Percentiles rank a stretch among this genome's conserved stretches.
Evolutionary conservation across 257 asterid species (phyloP).

Genomic region (Solanum rostratum): DNA sequence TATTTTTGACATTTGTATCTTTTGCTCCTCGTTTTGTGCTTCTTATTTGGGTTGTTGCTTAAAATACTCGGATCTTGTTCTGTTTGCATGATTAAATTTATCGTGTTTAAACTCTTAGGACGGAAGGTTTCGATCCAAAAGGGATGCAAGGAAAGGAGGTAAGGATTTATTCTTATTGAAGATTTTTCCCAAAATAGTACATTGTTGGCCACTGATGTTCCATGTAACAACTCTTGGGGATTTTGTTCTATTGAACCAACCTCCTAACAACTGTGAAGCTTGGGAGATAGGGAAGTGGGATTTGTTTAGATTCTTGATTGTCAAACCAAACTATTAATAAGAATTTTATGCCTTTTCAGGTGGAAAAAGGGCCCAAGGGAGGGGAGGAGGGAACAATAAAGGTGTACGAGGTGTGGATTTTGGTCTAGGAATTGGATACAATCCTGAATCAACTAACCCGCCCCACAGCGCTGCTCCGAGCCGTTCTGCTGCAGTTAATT

Average conservation of each 20-base stretch:
- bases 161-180: slow-evolving; percentile 13
- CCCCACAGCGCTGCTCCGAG: slow-evolving; percentile 32
- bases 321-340: background rate
- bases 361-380: slow-evolving; percentile 84
- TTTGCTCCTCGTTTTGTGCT: background rate
- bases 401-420: slow-evolving; percentile 96
- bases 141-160: slow-evolving; percentile 99
- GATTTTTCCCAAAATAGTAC: background rate
- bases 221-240: background rate
- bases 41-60: background rate
- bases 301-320: background rate
- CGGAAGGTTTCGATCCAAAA: slow-evolving; percentile 94
- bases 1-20: background rate
- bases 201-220: background rate
- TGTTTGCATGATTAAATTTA: slow-evolving; percentile 3
- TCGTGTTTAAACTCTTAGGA: slow-evolving; percentile 54
- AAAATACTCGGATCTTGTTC: background rate
- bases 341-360: slow-evolving; percentile 34
- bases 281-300: background rate
- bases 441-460: slow-evolving; percentile 37
- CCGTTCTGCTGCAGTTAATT: slow-evolving; percentile 61
- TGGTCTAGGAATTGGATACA: slow-evolving; percentile 92
- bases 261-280: background rate
- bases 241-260: background rate
- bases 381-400: slow-evolving; percentile 67